These are phyloP conservation scores for Strigomonas culicis DNA, from an alignment of 208 protist genomes.

Conservation along the genomic window DNA sequence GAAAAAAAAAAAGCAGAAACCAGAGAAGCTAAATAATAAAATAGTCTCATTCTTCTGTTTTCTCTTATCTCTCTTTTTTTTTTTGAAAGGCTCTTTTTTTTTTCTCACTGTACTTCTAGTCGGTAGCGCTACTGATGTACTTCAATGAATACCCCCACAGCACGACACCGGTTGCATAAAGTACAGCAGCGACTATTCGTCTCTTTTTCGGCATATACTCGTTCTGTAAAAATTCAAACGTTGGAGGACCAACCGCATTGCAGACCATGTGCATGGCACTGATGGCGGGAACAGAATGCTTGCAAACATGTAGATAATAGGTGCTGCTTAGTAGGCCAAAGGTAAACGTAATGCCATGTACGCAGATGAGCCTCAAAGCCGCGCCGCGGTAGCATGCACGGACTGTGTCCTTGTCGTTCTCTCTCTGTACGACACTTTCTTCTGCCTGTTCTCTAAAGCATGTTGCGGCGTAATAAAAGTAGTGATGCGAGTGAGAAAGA, in stretches of 20 bases:
- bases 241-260: constrained; percentile 59
- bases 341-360: constrained; percentile 30
- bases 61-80: too few species aligned
- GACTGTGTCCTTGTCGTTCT: not conserved
- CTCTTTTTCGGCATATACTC: not conserved
- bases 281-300: constrained; percentile 38
- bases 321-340: constrained; percentile 63
- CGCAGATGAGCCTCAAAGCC: not conserved
- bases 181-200: constrained; percentile 1
- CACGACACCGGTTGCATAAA: constrained; percentile 17
- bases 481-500: constrained; percentile 56
- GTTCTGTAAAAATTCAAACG: constrained; percentile 24
- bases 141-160: constrained; percentile 13
- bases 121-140: constrained; percentile 10
- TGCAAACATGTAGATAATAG: constrained; percentile 40
- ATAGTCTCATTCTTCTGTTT: too few species aligned
- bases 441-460: constrained; percentile 13
- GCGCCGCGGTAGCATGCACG: constrained; percentile 24
- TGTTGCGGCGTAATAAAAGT: constrained; percentile 32
- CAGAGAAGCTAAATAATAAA: too few species aligned
- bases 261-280: constrained; percentile 48
- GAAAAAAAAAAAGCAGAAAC: too few species aligned
- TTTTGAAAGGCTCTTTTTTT: too few species aligned
- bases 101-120: too few species aligned
- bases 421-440: not conserved